These are phyloP conservation scores for Flueggea neowawraea DNA, from an alignment of 441 rosid species.

Conservation along the genomic window DNA sequence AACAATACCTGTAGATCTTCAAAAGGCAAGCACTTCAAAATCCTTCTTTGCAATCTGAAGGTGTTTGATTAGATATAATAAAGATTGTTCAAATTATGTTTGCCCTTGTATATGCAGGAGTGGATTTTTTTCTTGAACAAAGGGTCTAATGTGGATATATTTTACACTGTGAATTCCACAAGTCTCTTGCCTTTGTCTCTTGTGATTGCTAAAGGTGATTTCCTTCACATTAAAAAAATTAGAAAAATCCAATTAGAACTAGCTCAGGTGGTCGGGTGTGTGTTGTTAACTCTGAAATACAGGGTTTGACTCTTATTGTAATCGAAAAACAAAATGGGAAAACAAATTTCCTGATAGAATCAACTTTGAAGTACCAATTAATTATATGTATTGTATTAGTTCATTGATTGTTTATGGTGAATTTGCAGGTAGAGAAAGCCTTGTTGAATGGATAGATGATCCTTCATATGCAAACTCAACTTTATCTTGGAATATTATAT, in stretches of 20 bases:
- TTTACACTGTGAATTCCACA: conserved; percentile 37
- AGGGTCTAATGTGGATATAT: conserved; percentile 40
- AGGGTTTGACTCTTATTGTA: no score
- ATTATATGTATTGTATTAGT: no score
- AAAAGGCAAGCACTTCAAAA: conserved; percentile 29
- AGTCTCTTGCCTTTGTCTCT: conserved; percentile 35
- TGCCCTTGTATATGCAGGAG: conserved; percentile 30
- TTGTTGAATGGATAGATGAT: conserved; percentile 49
- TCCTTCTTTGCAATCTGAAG: no score
- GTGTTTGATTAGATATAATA: background rate
- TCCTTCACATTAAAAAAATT: background rate
- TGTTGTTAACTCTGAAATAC: no score
- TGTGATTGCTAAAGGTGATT: conserved; percentile 49
- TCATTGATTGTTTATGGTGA: background rate
- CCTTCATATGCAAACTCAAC: conserved; percentile 53
- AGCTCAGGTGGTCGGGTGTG: no score
- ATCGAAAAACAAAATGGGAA: no score
- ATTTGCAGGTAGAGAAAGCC: conserved; percentile 42
- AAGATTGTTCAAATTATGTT: background rate
- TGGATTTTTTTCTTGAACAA: conserved; percentile 50
- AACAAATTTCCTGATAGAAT: no score
- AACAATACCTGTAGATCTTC: conserved; percentile 27
- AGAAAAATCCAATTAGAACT: no score
- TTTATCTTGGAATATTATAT: conserved; percentile 53
- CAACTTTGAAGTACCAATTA: no score